These are phyloP conservation scores for Epichloe amarillans DNA, from an alignment of 2,329 filamentous ascomycete genomes.

Conservation along the genomic window DNA sequence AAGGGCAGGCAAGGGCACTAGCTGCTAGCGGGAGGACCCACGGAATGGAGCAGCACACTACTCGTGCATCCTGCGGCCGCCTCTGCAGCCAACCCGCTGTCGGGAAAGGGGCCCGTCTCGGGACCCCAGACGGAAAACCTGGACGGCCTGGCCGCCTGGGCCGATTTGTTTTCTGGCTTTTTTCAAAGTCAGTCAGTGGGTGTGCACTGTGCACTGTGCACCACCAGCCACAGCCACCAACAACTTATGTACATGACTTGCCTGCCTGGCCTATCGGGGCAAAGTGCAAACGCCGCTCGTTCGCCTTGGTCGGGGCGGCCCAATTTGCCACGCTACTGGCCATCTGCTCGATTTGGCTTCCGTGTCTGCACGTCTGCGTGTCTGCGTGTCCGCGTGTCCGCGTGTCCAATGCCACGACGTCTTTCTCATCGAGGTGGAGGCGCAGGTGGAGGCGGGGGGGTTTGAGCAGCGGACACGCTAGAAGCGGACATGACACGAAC, in stretches of 20 bases:
- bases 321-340: neutral
- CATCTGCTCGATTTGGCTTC: neutral
- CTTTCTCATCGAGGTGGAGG: neutral
- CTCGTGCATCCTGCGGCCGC: slow-evolving; percentile 25
- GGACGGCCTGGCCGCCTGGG: neutral
- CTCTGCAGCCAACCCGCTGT: slow-evolving; percentile 22
- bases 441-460: neutral
- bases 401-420: neutral
- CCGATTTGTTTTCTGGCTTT: neutral
- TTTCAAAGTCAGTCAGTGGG: no score
- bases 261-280: neutral
- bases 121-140: slow-evolving; percentile 14
- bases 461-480: neutral
- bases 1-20: neutral
- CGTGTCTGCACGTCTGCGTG: neutral
- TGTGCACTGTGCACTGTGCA: no score
- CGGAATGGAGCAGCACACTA: slow-evolving; percentile 14
- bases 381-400: no score
- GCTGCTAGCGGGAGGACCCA: slow-evolving; percentile 6
- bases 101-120: slow-evolving; percentile 21
- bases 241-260: neutral
- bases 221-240: no score
- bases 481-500: neutral
- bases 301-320: neutral
- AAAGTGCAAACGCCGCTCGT: neutral